These are phyloP conservation scores for Penicillium sp. DNA, from an alignment of 2,329 filamentous ascomycete genomes.

Conservation along the genomic window DNA sequence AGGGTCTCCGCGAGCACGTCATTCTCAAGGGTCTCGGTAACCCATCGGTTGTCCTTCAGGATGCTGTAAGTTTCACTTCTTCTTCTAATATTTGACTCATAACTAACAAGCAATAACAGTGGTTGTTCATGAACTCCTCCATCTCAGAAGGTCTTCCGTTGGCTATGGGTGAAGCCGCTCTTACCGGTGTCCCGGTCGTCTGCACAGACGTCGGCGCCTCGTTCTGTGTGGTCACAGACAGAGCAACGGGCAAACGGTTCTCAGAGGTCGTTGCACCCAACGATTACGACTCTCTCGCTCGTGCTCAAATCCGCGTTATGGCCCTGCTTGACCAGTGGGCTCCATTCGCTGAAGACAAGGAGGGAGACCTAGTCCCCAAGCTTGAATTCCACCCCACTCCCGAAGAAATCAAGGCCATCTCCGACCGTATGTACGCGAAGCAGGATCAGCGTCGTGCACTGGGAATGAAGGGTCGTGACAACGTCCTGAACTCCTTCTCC, in stretches of 20 bases:
- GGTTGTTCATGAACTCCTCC: slow-evolving; percentile 6
- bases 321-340: slow-evolving; percentile 2
- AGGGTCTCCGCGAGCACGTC: slow-evolving; percentile 1
- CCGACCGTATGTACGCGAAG: slow-evolving; percentile 4
- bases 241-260: slow-evolving; percentile 2
- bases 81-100: neutral
- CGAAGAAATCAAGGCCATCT: neutral
- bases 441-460: neutral
- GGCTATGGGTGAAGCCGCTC: slow-evolving; percentile 3
- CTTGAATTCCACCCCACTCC: neutral
- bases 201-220: slow-evolving; percentile 3
- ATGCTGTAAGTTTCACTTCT: neutral
- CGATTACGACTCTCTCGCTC: slow-evolving; percentile 3
- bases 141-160: slow-evolving; percentile 3
- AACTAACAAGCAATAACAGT: neutral
- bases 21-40: slow-evolving; percentile 7
- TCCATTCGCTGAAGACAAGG: neutral
- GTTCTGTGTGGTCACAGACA: slow-evolving; percentile 3
- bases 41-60: slow-evolving; percentile 3
- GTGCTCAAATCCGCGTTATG: slow-evolving; percentile 2
- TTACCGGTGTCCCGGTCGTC: slow-evolving; percentile 3
- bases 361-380: neutral
- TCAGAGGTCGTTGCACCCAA: slow-evolving; percentile 1
- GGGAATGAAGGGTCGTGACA: slow-evolving; percentile 4
- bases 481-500: slow-evolving; percentile 3